Evolutionary conservation across 768 basidiomycete species (phyloP).

Genomic region (Termitomyces sp.): DNA sequence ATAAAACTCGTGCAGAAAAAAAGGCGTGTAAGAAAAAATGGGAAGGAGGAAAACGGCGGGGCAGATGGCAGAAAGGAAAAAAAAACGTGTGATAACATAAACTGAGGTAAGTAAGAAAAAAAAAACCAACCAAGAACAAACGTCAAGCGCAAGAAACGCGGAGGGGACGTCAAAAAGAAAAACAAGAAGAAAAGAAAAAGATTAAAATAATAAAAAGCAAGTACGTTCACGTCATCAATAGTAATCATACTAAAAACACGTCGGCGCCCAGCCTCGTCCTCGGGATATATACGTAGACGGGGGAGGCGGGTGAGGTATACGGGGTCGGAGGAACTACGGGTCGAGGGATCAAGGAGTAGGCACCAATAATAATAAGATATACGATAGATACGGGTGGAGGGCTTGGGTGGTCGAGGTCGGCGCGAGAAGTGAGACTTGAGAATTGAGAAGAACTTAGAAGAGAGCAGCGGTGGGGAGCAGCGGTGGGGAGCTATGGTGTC

Average conservation of each 20-base stretch:
- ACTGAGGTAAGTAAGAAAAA: background rate
- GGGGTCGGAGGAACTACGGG: background rate
- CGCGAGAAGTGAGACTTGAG: too few species aligned
- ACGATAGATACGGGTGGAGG: slow-evolving; percentile 3
- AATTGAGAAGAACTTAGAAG: background rate
- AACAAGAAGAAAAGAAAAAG: background rate
- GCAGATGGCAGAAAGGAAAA: background rate
- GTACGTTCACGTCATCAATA: slow-evolving; percentile 2
- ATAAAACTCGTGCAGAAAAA: background rate
- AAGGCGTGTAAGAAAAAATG: background rate
- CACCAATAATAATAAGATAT: slow-evolving; percentile 7
- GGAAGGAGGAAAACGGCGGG: too few species aligned
- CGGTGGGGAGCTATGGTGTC: background rate
- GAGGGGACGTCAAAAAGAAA: background rate
- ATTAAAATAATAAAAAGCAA: background rate
- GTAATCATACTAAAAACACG: slow-evolving; percentile 9
- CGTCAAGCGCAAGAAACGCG: background rate
- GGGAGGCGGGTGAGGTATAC: background rate
- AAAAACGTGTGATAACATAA: background rate
- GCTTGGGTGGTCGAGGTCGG: background rate
- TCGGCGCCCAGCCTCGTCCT: background rate
- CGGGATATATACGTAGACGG: slow-evolving; percentile 1
- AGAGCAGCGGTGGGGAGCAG: too few species aligned
- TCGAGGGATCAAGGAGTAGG: background rate
- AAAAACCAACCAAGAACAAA: background rate